phyloP scores from a whole-genome alignment of 2,329 filamentous ascomycete genomes.

The Achaetomium macrosporum region DNA sequence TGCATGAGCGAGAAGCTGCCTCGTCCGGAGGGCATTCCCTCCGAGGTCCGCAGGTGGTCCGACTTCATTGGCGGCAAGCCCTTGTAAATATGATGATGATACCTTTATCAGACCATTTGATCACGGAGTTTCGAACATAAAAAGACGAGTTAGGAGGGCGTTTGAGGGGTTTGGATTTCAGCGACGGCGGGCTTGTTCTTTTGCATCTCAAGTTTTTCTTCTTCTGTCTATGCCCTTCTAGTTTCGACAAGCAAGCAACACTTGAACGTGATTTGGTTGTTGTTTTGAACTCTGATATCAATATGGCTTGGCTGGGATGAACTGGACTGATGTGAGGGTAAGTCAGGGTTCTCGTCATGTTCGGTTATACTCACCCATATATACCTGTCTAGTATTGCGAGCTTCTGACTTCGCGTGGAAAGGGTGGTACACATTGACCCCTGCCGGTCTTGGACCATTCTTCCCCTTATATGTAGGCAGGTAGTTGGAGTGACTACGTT shows the following conservation, averaged over 20 bases:
- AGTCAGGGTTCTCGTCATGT: no score
- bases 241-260: not conserved
- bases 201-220: not conserved
- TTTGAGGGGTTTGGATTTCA: constrained; percentile 3
- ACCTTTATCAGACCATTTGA: not conserved
- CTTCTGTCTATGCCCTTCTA: not conserved
- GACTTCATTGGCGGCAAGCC: constrained; percentile 88
- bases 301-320: no score
- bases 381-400: no score
- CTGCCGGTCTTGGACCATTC: no score
- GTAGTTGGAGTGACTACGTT: no score
- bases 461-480: no score
- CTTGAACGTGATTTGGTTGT: not conserved
- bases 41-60: constrained; percentile 90
- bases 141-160: constrained; percentile 8
- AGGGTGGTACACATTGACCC: no score
- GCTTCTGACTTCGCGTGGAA: no score
- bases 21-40: constrained; percentile 77
- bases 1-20: constrained; percentile 98
- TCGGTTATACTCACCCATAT: no score
- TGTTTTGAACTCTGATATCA: not conserved
- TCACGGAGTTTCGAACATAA: constrained; percentile 1
- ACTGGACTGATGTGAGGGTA: no score
- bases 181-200: constrained; percentile 1
- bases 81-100: constrained; percentile 45